A percentile compares a stretch with the other conserved stretches of the same genome.
phyloP scores from a whole-genome alignment of 2,329 filamentous ascomycete species.

The Coniella lustricola region DNA sequence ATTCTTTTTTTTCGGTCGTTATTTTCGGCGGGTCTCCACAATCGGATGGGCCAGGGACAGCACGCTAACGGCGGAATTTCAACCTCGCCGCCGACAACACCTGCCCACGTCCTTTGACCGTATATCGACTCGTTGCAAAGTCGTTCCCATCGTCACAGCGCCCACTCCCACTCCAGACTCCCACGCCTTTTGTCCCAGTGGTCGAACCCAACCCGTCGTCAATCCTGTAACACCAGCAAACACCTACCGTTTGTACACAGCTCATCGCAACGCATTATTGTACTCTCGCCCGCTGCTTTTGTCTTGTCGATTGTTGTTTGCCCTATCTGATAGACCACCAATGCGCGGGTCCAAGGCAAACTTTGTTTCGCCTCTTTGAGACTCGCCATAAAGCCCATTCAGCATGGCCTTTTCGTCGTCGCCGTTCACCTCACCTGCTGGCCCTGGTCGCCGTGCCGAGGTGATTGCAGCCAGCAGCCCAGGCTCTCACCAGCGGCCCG shows the following conservation, averaged over 20 bases:
- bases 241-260: no score
- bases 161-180: no score
- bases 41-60: neutral
- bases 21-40: neutral
- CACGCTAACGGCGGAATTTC: neutral
- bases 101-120: neutral
- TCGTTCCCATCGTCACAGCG: no score
- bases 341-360: neutral
- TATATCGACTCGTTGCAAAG: no score
- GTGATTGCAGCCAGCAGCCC: slow-evolving; percentile 6
- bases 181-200: neutral
- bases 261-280: no score
- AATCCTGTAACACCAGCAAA: no score
- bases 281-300: no score
- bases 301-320: no score
- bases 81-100: neutral
- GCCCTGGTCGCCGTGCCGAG: neutral
- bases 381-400: neutral
- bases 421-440: slow-evolving; percentile 12
- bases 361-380: neutral
- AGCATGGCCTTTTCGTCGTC: slow-evolving; percentile 10
- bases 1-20: neutral
- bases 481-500: slow-evolving; percentile 1
- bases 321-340: no score
- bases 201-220: neutral